Base-by-base conservation (phyloP, 352 stramenopile species). In the Sclerospora graminicola region DNA sequence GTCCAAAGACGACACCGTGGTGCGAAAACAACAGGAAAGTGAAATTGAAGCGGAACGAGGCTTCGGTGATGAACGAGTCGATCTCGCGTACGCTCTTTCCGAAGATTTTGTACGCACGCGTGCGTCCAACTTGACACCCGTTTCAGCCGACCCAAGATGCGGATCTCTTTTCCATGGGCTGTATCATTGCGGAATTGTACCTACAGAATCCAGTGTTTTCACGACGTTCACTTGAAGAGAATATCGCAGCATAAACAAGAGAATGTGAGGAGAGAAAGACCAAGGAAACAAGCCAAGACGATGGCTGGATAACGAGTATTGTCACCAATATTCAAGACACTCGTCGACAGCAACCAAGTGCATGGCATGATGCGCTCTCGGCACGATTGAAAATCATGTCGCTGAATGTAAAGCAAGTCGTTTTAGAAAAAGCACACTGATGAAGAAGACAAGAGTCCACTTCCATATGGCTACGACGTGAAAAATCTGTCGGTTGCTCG, bases 171-270 rank as follows among this genome's bases (percentile, higher is more conserved):
- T 57, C 70, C 1, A 46, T 92, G 16, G 80, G 76, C 0, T 87
- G 77, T 32, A 52, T 87, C 18, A 69, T 80, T 23, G 73, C 73
- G 0, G 80, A 92, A 48, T 54, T 89, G 11, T 91, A 84, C 40
- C 74, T 62, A 1, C 42, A 50, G 4, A 38, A 37, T 1, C 69
- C 77, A 1, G 48, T 91, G 5, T 91, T 91, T 42, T 84, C 76
- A 6, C 47, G 53, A 8, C 54, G 45, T 1, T 82, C 67, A 6
- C 28, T 84, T 20, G 31, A 55, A 10, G 42, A 69, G 0, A 86
- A 83, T 34, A 32, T 68, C 2, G 9, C 20, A 13, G 28, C 47
- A 15, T 62, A 61, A 28, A 29, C 20, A n/a, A 40, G 34, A 46
- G 43, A 62, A 4, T 38, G 48, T 5, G 41, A 41, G 1, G 29